Base-by-base conservation (phyloP, 495 filamentous ascomycete genomes). In the Jackrogersella multiformis region DNA sequence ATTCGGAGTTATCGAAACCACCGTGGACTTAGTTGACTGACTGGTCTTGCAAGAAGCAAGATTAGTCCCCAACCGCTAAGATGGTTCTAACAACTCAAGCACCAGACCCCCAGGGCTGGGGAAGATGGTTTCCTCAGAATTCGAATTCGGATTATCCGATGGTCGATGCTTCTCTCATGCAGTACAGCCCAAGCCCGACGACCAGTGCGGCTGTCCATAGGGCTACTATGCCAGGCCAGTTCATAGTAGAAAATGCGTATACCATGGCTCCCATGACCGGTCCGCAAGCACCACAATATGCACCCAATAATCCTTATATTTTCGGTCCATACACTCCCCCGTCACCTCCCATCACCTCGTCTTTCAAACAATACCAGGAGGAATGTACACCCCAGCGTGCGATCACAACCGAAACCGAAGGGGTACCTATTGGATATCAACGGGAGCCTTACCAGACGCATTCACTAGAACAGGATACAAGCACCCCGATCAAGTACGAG, bases 51-150 rank as follows among this genome's bases (percentile, higher is more conserved):
- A 12, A 48, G 18, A 32, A 30, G 66, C 66, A 64, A 61, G 30
- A 48, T 51, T 49, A 38, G 67, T 55, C 61, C 15, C 2, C 18
- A 48, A 48, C 53, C 51, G 41, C 32, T 68, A 76, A 69, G 15
- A 71, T 82, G 80, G 80, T 78, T 56, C 73, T 80, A 71, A 73
- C 78, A 9, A 70, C 66, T 58, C 71, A 78, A 24, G 57, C 73
- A 54, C 62, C 74, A 21, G 66, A 73, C 10, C 66, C 71, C 32
- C 57, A 74, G 7, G 56, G 30, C 66, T 84, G 81, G 81, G 72
- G 56, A 51, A 74, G 79, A 55, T 83, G 80, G 80, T 65, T 77
- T 65, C 74, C 79, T 18, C 76, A 78, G 20, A 75, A 77, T 16
- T 58, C 60, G 13, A 68, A 45, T 52, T 32, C 53, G 15, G 74